Evolutionary conservation across 768 basidiomycete genomes (phyloP).

Genomic region (Pleurotus cornucopiae): DNA sequence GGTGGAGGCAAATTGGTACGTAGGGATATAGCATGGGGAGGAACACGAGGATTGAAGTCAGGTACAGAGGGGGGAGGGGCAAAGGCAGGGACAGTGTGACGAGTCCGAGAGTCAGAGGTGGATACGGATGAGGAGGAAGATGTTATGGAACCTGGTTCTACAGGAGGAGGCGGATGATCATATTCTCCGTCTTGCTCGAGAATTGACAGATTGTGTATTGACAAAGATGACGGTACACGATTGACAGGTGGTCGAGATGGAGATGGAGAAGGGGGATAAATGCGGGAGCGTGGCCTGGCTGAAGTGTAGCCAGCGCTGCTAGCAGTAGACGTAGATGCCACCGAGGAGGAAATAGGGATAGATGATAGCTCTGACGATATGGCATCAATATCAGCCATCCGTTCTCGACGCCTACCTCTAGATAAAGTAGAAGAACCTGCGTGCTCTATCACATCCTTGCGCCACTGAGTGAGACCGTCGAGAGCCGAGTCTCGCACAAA

Average conservation of each 20-base stretch:
- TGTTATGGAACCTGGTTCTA: constrained; percentile 14
- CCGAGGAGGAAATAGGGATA: constrained; percentile 12
- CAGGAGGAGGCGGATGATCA: constrained; percentile 9
- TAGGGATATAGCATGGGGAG: constrained; percentile 12
- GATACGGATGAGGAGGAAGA: constrained; percentile 10
- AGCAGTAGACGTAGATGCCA: constrained; percentile 23
- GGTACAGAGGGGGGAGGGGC: constrained; percentile 24
- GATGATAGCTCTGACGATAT: background rate
- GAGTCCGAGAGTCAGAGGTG: constrained; percentile 20
- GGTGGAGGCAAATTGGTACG: constrained; percentile 10
- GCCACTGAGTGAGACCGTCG: constrained; percentile 52
- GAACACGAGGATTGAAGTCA: constrained; percentile 12
- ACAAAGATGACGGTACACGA: constrained; percentile 27
- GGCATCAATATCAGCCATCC: constrained; percentile 33
- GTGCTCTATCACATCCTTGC: constrained; percentile 47
- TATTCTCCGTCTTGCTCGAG: constrained; percentile 1
- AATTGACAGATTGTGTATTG: constrained; percentile 14
- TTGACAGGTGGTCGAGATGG: constrained; percentile 43
- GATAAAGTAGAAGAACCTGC: constrained; percentile 20
- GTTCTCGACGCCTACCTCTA: constrained; percentile 60
- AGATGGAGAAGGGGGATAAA: constrained; percentile 53
- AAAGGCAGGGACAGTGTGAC: constrained; percentile 38
- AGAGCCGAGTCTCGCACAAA: constrained; percentile 40
- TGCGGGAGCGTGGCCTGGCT: constrained; percentile 37
- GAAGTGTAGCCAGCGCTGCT: constrained; percentile 25